phyloP scores from a whole-genome alignment of 1,284 basidiomycete species.

The Anthracocystis panici-leucophaei region DNA sequence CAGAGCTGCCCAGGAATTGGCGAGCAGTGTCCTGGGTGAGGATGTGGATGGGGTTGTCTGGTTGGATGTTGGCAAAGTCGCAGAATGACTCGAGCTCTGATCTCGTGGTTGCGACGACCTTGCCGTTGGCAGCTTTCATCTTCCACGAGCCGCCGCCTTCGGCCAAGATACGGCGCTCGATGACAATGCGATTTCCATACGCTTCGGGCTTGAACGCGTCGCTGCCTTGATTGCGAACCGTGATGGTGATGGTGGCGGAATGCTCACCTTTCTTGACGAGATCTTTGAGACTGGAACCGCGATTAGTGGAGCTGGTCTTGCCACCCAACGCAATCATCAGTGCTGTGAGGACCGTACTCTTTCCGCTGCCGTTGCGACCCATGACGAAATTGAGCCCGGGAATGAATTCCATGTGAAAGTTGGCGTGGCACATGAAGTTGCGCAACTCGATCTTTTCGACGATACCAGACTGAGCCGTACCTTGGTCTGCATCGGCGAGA shows the following conservation, averaged over 20 bases:
- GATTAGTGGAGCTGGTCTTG: slow-evolving; percentile 83
- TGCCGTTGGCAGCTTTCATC: slow-evolving; percentile 79
- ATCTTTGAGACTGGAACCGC: slow-evolving; percentile 85
- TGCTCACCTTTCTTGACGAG: slow-evolving; percentile 90
- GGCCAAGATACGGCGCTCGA: slow-evolving; percentile 83
- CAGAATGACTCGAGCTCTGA: slow-evolving; percentile 89
- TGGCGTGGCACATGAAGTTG: slow-evolving; percentile 97
- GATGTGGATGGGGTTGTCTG: slow-evolving; percentile 96
- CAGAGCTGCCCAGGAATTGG: slow-evolving; percentile 87
- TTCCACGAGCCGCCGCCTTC: slow-evolving; percentile 84
- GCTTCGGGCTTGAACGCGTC: slow-evolving; percentile 86
- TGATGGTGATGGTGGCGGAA: slow-evolving; percentile 81
- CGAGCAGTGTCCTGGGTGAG: slow-evolving; percentile 74
- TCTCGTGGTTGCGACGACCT: slow-evolving; percentile 81
- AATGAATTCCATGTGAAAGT: slow-evolving; percentile 80
- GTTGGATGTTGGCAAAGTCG: slow-evolving; percentile 94
- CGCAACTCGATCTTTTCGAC: slow-evolving; percentile 86
- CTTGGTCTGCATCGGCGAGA: slow-evolving; percentile 29
- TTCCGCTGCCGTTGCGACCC: slow-evolving; percentile 80
- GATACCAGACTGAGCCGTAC: slow-evolving; percentile 76
- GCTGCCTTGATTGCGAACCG: slow-evolving; percentile 86
- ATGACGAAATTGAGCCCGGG: slow-evolving; percentile 97
- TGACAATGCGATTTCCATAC: slow-evolving; percentile 85
- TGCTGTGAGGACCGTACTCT: slow-evolving; percentile 93
- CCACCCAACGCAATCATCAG: slow-evolving; percentile 94